A percentile compares a stretch with the other conserved stretches of the same genome.
These are phyloP conservation scores for Tripterygium wilfordii DNA, from an alignment of 177 flowering plant genomes.

Conservation along the genomic window DNA sequence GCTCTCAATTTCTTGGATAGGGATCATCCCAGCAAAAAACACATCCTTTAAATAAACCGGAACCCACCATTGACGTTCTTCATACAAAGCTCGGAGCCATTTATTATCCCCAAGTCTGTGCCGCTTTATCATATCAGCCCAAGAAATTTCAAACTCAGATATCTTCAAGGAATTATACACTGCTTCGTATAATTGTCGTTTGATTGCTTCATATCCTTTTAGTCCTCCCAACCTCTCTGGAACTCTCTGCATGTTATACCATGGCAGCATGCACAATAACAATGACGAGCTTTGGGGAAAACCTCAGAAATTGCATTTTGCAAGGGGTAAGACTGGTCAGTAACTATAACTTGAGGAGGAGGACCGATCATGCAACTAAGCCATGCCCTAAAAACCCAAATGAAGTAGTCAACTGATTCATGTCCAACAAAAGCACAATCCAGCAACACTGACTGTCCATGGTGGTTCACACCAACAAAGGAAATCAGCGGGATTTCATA, in stretches of 20 bases:
- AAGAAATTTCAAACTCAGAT: slow-evolving; percentile 29
- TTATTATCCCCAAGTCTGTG: slow-evolving; percentile 23
- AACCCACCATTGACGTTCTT: slow-evolving; percentile 26
- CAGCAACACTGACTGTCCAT: slow-evolving; percentile 29
- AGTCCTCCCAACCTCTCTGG: slow-evolving; percentile 36
- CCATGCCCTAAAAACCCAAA: slow-evolving; percentile 38
- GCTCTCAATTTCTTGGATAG: slow-evolving; percentile 20
- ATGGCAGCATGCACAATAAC: slow-evolving; percentile 21
- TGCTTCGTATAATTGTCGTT: slow-evolving; percentile 17
- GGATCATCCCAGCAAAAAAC: slow-evolving; percentile 37
- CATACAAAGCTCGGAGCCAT: slow-evolving; percentile 30
- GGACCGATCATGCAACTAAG: slow-evolving; percentile 26
- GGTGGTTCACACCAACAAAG: slow-evolving; percentile 38
- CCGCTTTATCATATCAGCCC: slow-evolving; percentile 27
- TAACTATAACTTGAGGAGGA: slow-evolving; percentile 29
- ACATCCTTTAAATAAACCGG: slow-evolving; percentile 35
- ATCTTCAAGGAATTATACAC: slow-evolving; percentile 31
- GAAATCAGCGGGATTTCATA: slow-evolving; percentile 29
- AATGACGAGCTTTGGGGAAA: slow-evolving; percentile 30
- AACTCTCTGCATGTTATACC: slow-evolving; percentile 31
- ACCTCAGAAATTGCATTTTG: slow-evolving; percentile 28
- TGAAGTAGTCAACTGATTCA: slow-evolving; percentile 26
- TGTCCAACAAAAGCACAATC: slow-evolving; percentile 35
- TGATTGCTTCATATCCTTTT: slow-evolving; percentile 25
- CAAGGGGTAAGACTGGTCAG: slow-evolving; percentile 24